Evolutionary conservation across 2,329 filamentous ascomycete genomes (phyloP).

Genomic region (Fusarium lateritium): DNA sequence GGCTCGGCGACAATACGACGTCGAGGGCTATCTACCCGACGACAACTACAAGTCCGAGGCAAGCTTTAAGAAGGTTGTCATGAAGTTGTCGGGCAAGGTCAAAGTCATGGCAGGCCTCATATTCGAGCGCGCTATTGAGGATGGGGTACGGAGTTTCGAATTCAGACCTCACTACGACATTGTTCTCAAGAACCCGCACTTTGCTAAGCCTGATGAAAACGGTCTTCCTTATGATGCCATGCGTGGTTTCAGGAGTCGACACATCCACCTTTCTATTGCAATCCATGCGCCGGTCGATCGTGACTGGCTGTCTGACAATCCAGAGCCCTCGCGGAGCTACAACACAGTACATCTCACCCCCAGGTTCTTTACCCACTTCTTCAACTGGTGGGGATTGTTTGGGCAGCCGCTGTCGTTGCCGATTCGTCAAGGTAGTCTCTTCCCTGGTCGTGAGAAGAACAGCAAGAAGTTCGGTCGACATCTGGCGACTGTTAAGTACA

Average conservation of each 20-base stretch:
- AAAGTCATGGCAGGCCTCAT: conserved; percentile 92
- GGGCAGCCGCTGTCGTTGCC: conserved; percentile 95
- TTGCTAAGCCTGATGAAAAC: conserved; percentile 73
- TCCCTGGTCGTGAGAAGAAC: conserved; percentile 93
- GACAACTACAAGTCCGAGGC: conserved; percentile 80
- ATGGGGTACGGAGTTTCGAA: conserved; percentile 82
- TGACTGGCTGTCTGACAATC: conserved; percentile 84
- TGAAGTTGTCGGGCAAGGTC: conserved; percentile 98
- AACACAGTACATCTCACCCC: conserved; percentile 96
- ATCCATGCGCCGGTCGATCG: conserved; percentile 89
- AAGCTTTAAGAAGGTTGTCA: conserved; percentile 97
- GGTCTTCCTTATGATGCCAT: conserved; percentile 87
- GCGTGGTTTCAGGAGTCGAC: conserved; percentile 93
- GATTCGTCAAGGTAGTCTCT: conserved; percentile 90
- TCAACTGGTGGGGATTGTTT: conserved; percentile 97
- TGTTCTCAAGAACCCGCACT: conserved; percentile 84
- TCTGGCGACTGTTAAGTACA: conserved; percentile 99
- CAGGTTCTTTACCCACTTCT: conserved; percentile 98
- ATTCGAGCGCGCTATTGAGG: conserved; percentile 86
- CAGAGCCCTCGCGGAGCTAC: conserved; percentile 88
- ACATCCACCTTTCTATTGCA: conserved; percentile 95
- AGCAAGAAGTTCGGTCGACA: conserved; percentile 99
- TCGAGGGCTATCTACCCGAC: conserved; percentile 72
- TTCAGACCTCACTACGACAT: conserved; percentile 96
- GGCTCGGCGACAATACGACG: conserved; percentile 64